Percentiles rank a stretch among this genome's conserved stretches.
Evolutionary conservation across 306 rosid species (phyloP).

Genomic region (Lablab purpureus): DNA sequence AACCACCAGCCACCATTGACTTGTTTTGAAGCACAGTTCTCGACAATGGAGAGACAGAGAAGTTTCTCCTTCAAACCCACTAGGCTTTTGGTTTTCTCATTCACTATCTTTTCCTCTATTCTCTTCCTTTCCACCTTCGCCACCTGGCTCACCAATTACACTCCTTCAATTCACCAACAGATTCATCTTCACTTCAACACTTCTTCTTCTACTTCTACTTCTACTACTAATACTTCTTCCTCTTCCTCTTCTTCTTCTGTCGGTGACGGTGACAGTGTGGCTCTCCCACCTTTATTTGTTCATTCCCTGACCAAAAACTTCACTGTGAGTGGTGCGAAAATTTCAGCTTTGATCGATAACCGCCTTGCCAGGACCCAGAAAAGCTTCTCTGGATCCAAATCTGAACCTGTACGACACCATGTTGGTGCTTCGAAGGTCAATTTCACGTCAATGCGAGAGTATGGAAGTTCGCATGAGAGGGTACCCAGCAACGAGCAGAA

Average conservation of each 20-base stretch:
- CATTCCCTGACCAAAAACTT: conserved; percentile 52
- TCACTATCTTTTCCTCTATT: conserved; percentile 71
- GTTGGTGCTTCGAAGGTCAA: conserved; percentile 44
- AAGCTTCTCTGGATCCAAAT: conserved; percentile 47
- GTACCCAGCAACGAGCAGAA: conserved; percentile 35
- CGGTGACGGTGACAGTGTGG: conserved; percentile 32
- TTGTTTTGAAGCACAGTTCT: conserved; percentile 1
- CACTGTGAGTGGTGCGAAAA: conserved; percentile 46
- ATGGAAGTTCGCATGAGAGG: conserved; percentile 34
- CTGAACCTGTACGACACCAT: conserved; percentile 45
- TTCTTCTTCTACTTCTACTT: conserved; percentile 32
- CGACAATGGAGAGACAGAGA: conserved; percentile 78
- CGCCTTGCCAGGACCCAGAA: conserved; percentile 52
- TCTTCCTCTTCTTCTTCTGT: neutral
- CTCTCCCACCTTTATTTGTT: conserved; percentile 47
- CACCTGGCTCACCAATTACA: conserved; percentile 62
- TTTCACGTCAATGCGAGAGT: conserved; percentile 43
- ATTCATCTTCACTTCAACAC: conserved; percentile 59
- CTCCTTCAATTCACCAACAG: conserved; percentile 58
- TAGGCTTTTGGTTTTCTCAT: conserved; percentile 69
- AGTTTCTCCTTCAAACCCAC: conserved; percentile 85
- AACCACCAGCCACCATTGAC: conserved; percentile 41
- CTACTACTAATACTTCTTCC: conserved; percentile 26
- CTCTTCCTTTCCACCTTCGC: conserved; percentile 68
- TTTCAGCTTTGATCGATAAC: conserved; percentile 53